Evolutionary conservation across 768 basidiomycete species (phyloP), one percentile per base, ranked within the genome.

Genomic region (Cytidiella melzeri): DNA sequence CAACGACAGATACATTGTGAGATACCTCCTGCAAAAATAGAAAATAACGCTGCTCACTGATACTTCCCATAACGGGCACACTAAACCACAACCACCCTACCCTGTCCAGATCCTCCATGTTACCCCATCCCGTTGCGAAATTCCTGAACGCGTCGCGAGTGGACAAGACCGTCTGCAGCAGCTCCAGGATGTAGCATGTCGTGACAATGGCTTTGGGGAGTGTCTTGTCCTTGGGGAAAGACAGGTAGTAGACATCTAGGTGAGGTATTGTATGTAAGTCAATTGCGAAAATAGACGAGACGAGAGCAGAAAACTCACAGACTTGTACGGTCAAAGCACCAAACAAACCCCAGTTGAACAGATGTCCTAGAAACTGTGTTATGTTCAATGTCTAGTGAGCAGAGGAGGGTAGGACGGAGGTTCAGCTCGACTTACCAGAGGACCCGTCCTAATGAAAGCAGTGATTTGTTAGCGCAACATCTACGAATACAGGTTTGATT

Each of bases 281-380:
- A 28, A 11, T 18, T 9, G 24, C 19, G 18, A 28, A 2, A 10
- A 26, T 24, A 13, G 39, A 6, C 11, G 5, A 3, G 27, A 19
- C 13, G 3, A 28, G 28, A 43, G 15, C 4, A 20, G 12, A 13
- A 21, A 10, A 51, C 34, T 21, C 26, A 47, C 61, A 37, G 30
- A 58, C 55, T 52, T 54, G 58, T 43, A 65, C 55, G 27, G 51
- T 45, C 13, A 53, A 41, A 15, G 41, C 51, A n/a, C 51, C 51
- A 40, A 49, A 53, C 5, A 52, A 41, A 12, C 63, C 45, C 63
- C 63, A 65, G 21, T 61, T 64, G 43, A 63, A 65, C 51, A 65
- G 45, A 24, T 47, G 27, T 5, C 54, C 54, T 3, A 55, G 34
- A 19, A 55, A 44, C 54, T 55, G 27, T 44, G 40, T 39, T 15